Base-by-base conservation (phyloP, 805 yeast species). In the Barnettozyma wickerhamii region DNA sequence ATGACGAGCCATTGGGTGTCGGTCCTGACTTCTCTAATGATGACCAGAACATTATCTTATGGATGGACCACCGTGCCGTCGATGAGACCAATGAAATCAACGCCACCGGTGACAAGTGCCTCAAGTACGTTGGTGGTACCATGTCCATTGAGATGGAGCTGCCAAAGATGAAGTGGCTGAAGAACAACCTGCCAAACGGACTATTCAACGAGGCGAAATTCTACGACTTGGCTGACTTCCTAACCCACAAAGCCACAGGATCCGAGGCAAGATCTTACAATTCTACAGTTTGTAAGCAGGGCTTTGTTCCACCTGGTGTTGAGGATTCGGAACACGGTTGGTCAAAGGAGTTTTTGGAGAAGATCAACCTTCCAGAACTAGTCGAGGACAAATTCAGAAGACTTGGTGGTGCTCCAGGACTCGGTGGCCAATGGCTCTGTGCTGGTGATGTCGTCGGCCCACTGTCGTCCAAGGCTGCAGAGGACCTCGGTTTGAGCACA, bases 131-230 rank as follows among this genome's bases (percentile, higher is more conserved):
- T 15, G 99, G 99, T 44, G 98, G 98, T 15, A 82, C 81, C 54
- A 91, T 93, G 97, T 89, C 97, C 37, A 84, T 93, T 56, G 99
- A 91, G 64, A 93, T 93, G 98, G 98, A 93, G 60, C 72, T 93
- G 50, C 99, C 99, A 46, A 93, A 93, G 65, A 89, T 88, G 67
- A 85, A 86, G 66, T 93, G 99, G 99, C 74, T 93, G 57, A 91
- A 91, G 61, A 81, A 84, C 61, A 72, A 93, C 63, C 66, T 89
- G 69, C 85, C 95, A 4, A 65, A 67, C 26, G 77, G 69, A 13
- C 63, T 65, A 41, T 84, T 87, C 60, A 58, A 62, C 6, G 53
- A 66, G 23, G 76, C 84, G 53, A 84, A 87, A 66, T 93, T 93
- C 63, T 91, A 88, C 60, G 99, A 93, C 62, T 74, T 93, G 50